Percentiles rank a stretch among this genome's conserved stretches.
These are phyloP conservation scores for Talaromyces sp. DNA, from an alignment of 2,329 filamentous ascomycete species.

Conservation along the genomic window DNA sequence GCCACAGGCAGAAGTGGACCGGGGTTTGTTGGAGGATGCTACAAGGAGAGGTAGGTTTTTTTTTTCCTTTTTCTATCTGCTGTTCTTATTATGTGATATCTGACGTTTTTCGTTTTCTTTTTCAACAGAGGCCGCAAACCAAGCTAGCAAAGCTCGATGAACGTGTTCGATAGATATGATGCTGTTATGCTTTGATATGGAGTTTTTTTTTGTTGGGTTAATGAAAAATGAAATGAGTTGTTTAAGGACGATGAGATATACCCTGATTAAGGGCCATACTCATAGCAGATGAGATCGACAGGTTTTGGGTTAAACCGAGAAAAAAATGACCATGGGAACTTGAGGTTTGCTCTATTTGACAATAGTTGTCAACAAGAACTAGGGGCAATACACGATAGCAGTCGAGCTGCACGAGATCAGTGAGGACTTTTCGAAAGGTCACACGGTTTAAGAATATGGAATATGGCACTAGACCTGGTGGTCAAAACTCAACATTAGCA, in stretches of 20 bases:
- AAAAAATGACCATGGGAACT: background rate
- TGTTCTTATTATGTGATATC: background rate
- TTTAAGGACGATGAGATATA: background rate
- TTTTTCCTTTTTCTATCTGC: background rate
- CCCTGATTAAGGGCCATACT: background rate
- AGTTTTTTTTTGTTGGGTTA: slow-evolving; percentile 1
- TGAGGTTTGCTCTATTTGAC: background rate
- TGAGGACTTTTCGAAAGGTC: background rate
- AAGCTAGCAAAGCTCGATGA: slow-evolving; percentile 46
- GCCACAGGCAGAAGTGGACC: slow-evolving; percentile 75
- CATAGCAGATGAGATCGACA: background rate
- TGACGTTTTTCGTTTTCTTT: slow-evolving; percentile 1
- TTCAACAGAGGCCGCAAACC: slow-evolving; percentile 45
- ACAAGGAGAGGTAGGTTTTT: slow-evolving; percentile 68
- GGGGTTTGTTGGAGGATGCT: slow-evolving; percentile 82
- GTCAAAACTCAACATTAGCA: background rate
- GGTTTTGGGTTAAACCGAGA: no score
- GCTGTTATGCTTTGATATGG: slow-evolving; percentile 14
- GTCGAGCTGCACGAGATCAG: background rate
- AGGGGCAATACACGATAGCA: background rate
- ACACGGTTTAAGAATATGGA: background rate
- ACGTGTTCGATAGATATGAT: slow-evolving; percentile 12
- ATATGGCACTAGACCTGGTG: background rate
- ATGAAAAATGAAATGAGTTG: background rate
- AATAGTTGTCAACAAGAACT: background rate